Evolutionary conservation across 1,139 yeast species (phyloP), one percentile per base, ranked within the genome.

Genomic region (Candida sojae): DNA sequence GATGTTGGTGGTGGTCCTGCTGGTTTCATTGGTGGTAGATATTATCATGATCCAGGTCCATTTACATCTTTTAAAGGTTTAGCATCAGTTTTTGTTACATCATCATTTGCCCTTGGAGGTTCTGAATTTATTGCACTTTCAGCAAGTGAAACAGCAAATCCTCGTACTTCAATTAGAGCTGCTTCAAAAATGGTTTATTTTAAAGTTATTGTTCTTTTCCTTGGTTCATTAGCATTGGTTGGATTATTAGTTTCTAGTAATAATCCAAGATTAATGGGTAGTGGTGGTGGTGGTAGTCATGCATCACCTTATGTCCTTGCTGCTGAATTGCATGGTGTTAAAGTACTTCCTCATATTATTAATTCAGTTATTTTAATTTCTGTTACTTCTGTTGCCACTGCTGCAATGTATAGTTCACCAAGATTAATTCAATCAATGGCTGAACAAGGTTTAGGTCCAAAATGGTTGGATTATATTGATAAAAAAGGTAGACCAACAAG

Each of bases 221-320:
- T 70, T 39, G 60, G 67, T 13, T 57, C 67, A 8, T 63, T 67
- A 39, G 52, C 60, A 36, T 59, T 67, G 63, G 62, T 67, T 46
- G 71, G 71, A 8, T 62, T 67, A 42, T 57, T 70, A 41, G 73
- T 70, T 12, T 63, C 70, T 34, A 65, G 62, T 51, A 62, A 60
- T 43, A 54, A 58, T 43, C 57, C 55, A 17, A 48, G 53, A 26
- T 55, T 65, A 33, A 55, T 64, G 45, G 64, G 59, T 13, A 42
- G 53, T 34, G 45, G 53, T 21, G 60, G 57, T 31, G 62, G 59
- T 23, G 66, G 63, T 34, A 56, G 61, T 40, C 67, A 70, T 48
- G 64, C 72, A 12, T 71, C 76, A 6, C 77, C 77, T 3, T 72
- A 70, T 53, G 76, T 72, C 17, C 62, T 72, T 49, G 76, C 76